These are phyloP conservation scores for Penicillium sp. DNA, from an alignment of 2,329 filamentous ascomycete species.

Conservation along the genomic window DNA sequence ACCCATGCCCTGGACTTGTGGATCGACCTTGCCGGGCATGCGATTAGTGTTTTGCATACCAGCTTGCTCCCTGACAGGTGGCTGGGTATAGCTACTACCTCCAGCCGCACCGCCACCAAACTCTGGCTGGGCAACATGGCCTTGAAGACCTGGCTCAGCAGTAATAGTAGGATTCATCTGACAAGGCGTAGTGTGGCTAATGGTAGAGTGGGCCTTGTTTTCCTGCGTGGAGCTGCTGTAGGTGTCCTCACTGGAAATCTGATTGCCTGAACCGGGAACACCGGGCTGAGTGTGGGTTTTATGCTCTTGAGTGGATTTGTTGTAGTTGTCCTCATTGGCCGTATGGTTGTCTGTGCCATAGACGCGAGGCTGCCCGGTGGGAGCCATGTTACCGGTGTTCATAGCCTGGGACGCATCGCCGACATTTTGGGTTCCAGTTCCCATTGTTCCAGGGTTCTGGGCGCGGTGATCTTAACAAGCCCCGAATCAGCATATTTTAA, in stretches of 20 bases:
- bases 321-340: slow-evolving; percentile 15
- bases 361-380: background rate
- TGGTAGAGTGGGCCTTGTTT: slow-evolving; percentile 23
- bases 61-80: background rate
- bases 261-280: background rate
- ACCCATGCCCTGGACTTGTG: slow-evolving; percentile 7
- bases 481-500: background rate
- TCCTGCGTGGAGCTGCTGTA: slow-evolving; percentile 21
- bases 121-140: background rate
- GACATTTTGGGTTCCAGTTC: slow-evolving; percentile 7
- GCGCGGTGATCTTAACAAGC: slow-evolving; percentile 10
- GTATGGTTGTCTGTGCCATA: slow-evolving; percentile 19
- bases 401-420: background rate
- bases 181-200: slow-evolving; percentile 20
- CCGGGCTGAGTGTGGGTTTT: slow-evolving; percentile 8
- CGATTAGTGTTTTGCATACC: slow-evolving; percentile 11
- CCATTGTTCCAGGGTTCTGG: background rate
- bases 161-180: background rate
- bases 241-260: slow-evolving; percentile 14
- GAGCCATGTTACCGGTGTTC: slow-evolving; percentile 1
- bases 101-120: slow-evolving; percentile 22
- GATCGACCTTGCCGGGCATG: slow-evolving; percentile 18
- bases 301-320: slow-evolving; percentile 14
- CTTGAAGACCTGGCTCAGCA: background rate
- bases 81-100: slow-evolving; percentile 21